Base-by-base conservation (phyloP, 176 grass and related monocot genomes). In the Saccharum spontaneum region DNA sequence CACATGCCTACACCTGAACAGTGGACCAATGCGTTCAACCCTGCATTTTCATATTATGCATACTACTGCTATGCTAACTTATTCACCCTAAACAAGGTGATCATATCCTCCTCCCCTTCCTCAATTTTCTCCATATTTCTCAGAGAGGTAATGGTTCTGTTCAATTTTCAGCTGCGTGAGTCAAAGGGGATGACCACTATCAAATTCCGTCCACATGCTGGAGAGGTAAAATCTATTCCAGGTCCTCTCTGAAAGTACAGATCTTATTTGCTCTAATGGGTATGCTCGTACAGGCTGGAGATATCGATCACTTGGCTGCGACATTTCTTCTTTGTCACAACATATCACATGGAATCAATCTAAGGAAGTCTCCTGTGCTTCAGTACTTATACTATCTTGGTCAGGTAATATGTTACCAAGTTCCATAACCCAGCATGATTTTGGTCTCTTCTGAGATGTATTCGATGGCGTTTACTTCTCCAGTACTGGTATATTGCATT, bases 1-100 rank as follows among this genome's bases (percentile, higher is more conserved):
- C 97, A 99, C 75, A 99, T 99, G 97, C 97, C 97, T 16, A 99
- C 93, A 39, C 97, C 97, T 66, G 90, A 83, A 49, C 88, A 96
- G 50, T 99, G 97, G 97, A 99, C 97, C 26, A 99, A 99, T 89
- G 88, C 92, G 34, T 99, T 99, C 62, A 99, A 99, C 79, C 97
- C 97, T 65, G 97, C 97, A 82, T 99, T 96, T 86, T 92, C 97
- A 70, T 99, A 99, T 77, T 99, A 99, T 94, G 97, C 81, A 5
- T 99, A 99, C 88, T 99, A 99, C 80, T 96, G 93, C 86, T 96
- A 96, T 89, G 97, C 97, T 78, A 99, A 99, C 85, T 83, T 99
- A 43, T 96, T 92, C 39, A 89, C 97, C 38, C 80, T 99, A 38
- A 99, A 99, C 88, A 99, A 99, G 90, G 97, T 99, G 85, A 62